phyloP scores from a whole-genome alignment of 2,329 filamentous ascomycete species.

The Pseudogymnoascus sp. region DNA sequence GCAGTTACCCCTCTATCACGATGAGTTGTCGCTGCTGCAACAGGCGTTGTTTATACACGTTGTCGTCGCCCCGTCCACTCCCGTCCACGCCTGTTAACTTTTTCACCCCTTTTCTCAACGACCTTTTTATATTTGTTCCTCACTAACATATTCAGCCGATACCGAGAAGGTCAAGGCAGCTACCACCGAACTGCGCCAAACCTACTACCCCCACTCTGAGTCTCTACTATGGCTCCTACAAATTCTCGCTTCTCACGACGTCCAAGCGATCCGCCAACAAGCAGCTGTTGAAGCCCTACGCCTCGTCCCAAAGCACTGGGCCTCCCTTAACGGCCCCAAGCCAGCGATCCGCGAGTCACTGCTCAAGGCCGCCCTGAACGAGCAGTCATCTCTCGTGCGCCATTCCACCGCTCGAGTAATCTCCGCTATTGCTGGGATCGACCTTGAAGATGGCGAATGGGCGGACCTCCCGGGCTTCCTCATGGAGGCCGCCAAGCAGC shows the following conservation, averaged over 20 bases:
- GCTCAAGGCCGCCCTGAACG: conserved; percentile 73
- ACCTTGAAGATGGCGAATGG: conserved; percentile 84
- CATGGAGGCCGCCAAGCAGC: conserved; percentile 68
- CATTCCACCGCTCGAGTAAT: conserved; percentile 86
- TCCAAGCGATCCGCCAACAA: conserved; percentile 70
- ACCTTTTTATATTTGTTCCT: conserved; percentile 10
- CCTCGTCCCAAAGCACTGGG: conserved; percentile 81
- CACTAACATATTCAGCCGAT: conserved; percentile 53
- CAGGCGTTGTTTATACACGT: conserved; percentile 12
- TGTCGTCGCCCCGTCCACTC: not conserved
- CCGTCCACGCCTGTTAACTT: conserved; percentile 9
- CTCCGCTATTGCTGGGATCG: conserved; percentile 74
- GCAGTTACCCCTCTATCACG: conserved; percentile 13
- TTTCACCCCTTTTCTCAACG: conserved; percentile 10
- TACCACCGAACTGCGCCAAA: conserved; percentile 83
- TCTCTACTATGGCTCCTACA: conserved; percentile 82
- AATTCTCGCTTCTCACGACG: conserved; percentile 71
- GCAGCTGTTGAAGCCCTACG: conserved; percentile 84
- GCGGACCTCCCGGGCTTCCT: conserved; percentile 70
- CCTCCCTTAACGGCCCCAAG: conserved; percentile 67
- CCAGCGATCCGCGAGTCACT: conserved; percentile 72
- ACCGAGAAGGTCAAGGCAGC: conserved; percentile 84
- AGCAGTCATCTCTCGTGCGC: conserved; percentile 66
- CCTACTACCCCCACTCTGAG: conserved; percentile 81
- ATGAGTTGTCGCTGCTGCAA: conserved; percentile 13